A percentile compares a stretch with the other conserved stretches of the same genome.
These are phyloP conservation scores for Babesia bigemina DNA, from an alignment of 169 alveolate species.

Conservation along the genomic window DNA sequence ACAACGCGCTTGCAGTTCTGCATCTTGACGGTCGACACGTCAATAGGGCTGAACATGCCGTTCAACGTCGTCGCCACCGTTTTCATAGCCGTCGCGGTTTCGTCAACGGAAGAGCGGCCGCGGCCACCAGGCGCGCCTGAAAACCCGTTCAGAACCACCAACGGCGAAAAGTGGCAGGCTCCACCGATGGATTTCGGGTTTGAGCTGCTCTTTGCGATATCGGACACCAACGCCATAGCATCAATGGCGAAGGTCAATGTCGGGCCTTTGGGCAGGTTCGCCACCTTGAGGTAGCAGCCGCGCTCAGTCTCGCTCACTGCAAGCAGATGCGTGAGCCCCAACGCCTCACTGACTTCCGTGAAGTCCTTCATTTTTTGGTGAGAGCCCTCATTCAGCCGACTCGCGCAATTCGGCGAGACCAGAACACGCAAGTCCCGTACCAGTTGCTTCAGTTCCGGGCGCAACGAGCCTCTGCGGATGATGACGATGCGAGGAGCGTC, in stretches of 20 bases:
- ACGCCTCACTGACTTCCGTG: conserved; percentile 48
- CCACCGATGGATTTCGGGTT: conserved; percentile 53
- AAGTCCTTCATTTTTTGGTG: conserved; percentile 59
- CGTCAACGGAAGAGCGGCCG: conserved; percentile 17
- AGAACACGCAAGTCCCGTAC: conserved; percentile 49
- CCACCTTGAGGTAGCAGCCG: conserved; percentile 50
- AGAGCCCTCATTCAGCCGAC: conserved; percentile 39
- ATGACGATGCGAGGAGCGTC: conserved; percentile 60
- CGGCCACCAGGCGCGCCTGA: background rate
- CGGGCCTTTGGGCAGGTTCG: conserved; percentile 61
- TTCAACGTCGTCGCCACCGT: conserved; percentile 43
- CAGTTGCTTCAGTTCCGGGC: conserved; percentile 46
- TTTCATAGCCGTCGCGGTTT: conserved; percentile 23
- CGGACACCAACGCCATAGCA: conserved; percentile 42
- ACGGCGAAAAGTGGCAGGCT: conserved; percentile 38
- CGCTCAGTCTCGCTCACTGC: conserved; percentile 45
- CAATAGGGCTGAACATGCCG: conserved; percentile 43
- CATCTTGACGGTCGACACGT: conserved; percentile 52
- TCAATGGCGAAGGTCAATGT: conserved; percentile 53
- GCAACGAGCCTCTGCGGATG: conserved; percentile 51
- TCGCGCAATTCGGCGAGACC: conserved; percentile 62
- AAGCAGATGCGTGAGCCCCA: conserved; percentile 55
- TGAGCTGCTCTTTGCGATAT: conserved; percentile 39
- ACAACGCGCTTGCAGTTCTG: conserved; percentile 52
- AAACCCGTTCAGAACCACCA: conserved; percentile 59